Conservation (phyloP, 2,329 filamentous ascomycete genomes). For the Chrysosphaeria jannelii region DNA sequence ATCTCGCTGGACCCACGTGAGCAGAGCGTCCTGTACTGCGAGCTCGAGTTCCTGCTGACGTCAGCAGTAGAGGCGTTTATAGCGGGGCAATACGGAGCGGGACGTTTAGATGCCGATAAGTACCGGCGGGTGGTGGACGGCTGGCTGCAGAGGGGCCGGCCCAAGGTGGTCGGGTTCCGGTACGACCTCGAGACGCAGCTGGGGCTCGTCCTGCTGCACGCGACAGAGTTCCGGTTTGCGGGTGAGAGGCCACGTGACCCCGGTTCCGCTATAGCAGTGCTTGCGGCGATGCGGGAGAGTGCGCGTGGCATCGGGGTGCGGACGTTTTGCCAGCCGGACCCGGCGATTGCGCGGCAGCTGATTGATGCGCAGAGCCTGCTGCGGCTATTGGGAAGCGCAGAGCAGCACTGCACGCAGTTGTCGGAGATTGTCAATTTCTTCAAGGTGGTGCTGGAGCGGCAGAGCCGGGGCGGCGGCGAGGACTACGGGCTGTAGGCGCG, state of each 20-base stretch:
- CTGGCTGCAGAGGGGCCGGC: conserved; percentile 21
- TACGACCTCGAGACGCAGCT: conserved; percentile 29
- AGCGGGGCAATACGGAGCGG: conserved; percentile 19
- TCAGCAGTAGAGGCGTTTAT: conserved; percentile 21
- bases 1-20: conserved; percentile 24
- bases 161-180: conserved; percentile 23
- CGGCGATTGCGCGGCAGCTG: conserved; percentile 25
- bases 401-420: conserved; percentile 15
- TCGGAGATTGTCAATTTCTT: conserved; percentile 23
- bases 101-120: conserved; percentile 20
- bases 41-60: conserved; percentile 24
- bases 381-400: conserved; percentile 15
- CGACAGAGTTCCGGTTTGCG: conserved; percentile 22
- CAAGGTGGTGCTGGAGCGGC: conserved; percentile 18
- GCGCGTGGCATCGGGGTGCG: conserved; percentile 20
- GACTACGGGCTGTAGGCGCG: no score
- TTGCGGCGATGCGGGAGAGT: conserved; percentile 21
- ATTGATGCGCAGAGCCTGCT: conserved; percentile 20
- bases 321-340: conserved; percentile 26
- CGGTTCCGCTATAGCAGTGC: conserved; percentile 14
- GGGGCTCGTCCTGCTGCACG: conserved; percentile 19
- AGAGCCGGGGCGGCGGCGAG: no score
- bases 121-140: conserved; percentile 18
- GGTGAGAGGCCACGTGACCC: conserved; percentile 14
- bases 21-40: conserved; percentile 26